Percentiles rank a stretch among this genome's conserved stretches.
Conservation (phyloP, 176 grass and related monocot genomes). For the Pharus latifolius region DNA sequence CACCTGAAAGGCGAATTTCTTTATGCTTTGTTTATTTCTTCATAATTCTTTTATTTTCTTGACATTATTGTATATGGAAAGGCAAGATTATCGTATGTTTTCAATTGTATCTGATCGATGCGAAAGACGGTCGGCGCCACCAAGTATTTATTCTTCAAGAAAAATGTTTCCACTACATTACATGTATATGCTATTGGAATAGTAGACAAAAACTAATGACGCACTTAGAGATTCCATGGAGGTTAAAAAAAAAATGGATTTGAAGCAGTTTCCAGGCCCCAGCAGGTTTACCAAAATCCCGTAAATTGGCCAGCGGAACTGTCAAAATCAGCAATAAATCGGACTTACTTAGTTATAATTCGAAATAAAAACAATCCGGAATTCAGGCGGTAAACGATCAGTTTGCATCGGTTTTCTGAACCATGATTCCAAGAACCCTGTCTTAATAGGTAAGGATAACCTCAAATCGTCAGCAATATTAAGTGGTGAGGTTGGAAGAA, state of each 20-base stretch:
- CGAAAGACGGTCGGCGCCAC: not conserved
- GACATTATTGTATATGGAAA: not conserved
- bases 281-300: too few relatives aligned
- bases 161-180: constrained; percentile 15
- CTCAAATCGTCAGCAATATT: constrained; percentile 21
- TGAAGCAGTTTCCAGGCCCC: too few relatives aligned
- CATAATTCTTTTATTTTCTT: not conserved
- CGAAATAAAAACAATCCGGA: too few relatives aligned
- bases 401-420: too few relatives aligned
- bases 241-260: too few relatives aligned
- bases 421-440: constrained; percentile 22
- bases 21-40: not conserved
- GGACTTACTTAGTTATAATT: too few relatives aligned
- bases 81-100: constrained; percentile 7
- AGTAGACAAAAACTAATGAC: constrained; percentile 10
- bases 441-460: constrained; percentile 16
- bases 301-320: too few relatives aligned
- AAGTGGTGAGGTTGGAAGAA: constrained; percentile 19
- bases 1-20: constrained; percentile 16
- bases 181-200: constrained; percentile 20
- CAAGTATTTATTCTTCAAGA: constrained; percentile 1
- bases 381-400: too few relatives aligned
- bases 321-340: too few relatives aligned
- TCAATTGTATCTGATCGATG: not conserved
- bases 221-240: too few relatives aligned